These are phyloP conservation scores for Cryomyces minteri DNA, from an alignment of 495 filamentous ascomycete genomes.

Conservation along the genomic window DNA sequence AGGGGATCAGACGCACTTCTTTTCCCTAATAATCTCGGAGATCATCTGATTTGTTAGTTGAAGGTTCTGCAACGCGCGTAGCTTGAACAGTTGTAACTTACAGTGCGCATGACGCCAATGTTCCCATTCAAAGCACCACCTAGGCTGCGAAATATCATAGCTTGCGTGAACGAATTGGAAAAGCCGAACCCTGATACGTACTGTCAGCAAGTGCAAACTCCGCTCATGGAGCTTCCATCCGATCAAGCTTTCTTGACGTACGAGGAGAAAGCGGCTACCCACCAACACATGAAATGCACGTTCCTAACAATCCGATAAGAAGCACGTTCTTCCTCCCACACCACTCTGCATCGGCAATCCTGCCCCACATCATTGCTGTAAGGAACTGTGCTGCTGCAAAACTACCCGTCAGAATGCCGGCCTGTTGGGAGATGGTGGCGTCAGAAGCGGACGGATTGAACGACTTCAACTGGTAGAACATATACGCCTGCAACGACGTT, in stretches of 20 bases:
- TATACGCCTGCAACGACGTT: conserved; percentile 49
- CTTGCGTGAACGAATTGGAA: conserved; percentile 49
- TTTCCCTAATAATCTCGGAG: conserved; percentile 57
- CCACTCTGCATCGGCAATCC: conserved; percentile 48
- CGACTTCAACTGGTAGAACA: conserved; percentile 38
- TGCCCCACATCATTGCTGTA: conserved; percentile 73
- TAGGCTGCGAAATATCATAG: conserved; percentile 51
- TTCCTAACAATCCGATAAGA: conserved; percentile 55
- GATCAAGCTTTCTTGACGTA: no score
- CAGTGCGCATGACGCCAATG: conserved; percentile 58
- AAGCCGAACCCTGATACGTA: conserved; percentile 80
- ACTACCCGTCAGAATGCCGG: conserved; percentile 57
- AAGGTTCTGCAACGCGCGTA: not conserved
- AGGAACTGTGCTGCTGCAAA: conserved; percentile 74
- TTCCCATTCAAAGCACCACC: conserved; percentile 64
- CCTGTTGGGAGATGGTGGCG: conserved; percentile 47
- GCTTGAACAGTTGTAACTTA: not conserved
- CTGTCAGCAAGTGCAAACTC: no score
- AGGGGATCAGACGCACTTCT: conserved; percentile 24
- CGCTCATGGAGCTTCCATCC: no score
- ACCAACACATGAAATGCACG: conserved; percentile 47
- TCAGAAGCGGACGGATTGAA: conserved; percentile 21
- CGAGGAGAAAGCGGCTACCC: no score
- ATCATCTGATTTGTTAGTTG: conserved; percentile 38
- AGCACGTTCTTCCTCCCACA: conserved; percentile 62